phyloP scores from a whole-genome alignment of 257 asterid species.

The Solanum chaucha region DNA sequence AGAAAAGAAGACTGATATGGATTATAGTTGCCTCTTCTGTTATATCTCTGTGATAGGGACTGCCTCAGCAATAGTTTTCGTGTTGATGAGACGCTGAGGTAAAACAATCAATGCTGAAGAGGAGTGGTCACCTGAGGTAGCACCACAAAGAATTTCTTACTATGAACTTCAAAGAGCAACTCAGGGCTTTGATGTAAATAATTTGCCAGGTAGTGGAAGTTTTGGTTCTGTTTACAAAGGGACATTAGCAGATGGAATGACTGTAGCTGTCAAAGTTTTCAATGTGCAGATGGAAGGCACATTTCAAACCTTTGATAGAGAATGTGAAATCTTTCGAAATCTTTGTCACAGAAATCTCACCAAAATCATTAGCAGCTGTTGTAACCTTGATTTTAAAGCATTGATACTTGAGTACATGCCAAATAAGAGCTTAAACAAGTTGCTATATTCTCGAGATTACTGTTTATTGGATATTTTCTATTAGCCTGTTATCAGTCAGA shows the following conservation, averaged over 20 bases:
- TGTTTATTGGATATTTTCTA: too few species aligned
- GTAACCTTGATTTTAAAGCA: too few species aligned
- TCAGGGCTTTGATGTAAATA: neutral
- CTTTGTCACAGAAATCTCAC: conserved; percentile 5
- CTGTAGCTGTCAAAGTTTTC: neutral
- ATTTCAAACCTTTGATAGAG: neutral
- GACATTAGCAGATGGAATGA: neutral
- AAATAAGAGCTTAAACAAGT: too few species aligned
- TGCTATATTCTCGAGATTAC: too few species aligned
- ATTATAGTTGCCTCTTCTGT: neutral
- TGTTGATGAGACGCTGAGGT: neutral
- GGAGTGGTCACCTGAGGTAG: neutral
- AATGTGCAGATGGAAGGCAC: neutral
- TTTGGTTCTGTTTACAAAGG: neutral
- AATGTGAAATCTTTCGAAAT: neutral
- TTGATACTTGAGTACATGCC: too few species aligned
- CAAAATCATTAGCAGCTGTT: too few species aligned
- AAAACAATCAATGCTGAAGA: neutral
- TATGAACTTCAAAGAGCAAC: neutral
- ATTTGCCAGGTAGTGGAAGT: neutral
- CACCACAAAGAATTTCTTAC: conserved; percentile 8
- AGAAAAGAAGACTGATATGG: neutral
- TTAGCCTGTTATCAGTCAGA: too few species aligned
- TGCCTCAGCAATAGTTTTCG: neutral
- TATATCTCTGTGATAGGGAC: neutral